Evolutionary conservation across 345 rosid species (phyloP), one percentile per base, ranked within the genome.

Genomic region (Ceriops tagal): DNA sequence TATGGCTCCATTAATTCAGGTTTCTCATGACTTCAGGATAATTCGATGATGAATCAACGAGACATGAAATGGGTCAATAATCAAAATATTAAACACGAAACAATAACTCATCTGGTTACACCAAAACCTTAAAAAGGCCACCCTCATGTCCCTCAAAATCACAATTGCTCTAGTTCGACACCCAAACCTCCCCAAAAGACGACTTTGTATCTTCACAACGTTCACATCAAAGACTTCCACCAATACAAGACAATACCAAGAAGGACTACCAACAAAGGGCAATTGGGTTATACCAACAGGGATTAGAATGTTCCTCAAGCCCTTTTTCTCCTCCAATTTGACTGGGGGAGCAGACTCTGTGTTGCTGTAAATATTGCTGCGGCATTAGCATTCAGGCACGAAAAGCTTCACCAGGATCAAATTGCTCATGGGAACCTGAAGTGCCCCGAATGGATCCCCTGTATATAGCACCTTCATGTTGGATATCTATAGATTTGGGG

Each of bases 341-440:
- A 81, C 58, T 84, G 85, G 86, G 85, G 67, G 73, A 84, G 82
- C 81, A 82, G 90, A 65, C 72, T 88, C 30, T 49, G 30, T 10
- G 64, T 80, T 19, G 93, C 89, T 72, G 78, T 78, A 3, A 66
- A n/a, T 1, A 46, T 83, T n/a, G 71, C 89, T 0, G 71, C 80
- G 32, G 81, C 86, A 21, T 72, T 84, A 26, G 84, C 84, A 67
- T 73, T 68, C 47, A 72, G 82, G 83, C 90, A 86, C 28, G 59
- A 65, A 47, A 76, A 77, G 72, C 83, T 88, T 20, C 35, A 3
- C 0, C 76, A 76, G 65, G 86, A 79, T 58, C 73, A 75, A 51
- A 81, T 86, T 13, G 83, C 85, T n/a, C 90, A 83, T 68, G 90
- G 90, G 24, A 86, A 83, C 82, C 72, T 86, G 64, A 88, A 88